Conservation (phyloP, 805 yeast species). For the Monosporozyma siamensis region DNA sequence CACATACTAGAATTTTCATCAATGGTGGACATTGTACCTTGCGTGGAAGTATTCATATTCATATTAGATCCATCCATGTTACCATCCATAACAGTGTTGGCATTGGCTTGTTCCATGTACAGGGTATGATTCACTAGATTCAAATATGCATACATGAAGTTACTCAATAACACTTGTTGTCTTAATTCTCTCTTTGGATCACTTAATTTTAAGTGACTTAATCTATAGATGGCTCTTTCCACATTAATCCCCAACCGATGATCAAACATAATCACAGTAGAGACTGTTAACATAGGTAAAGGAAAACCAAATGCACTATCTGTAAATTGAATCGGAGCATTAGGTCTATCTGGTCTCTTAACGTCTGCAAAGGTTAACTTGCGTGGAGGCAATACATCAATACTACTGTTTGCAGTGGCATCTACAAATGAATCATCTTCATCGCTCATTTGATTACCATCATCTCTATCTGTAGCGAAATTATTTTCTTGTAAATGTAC, state of each 20-base stretch:
- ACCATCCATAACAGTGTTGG: conserved; percentile 20
- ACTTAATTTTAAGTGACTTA: conserved; percentile 87
- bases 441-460: not conserved
- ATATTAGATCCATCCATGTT: conserved; percentile 1
- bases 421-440: conserved; percentile 1
- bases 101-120: conserved; percentile 53
- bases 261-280: conserved; percentile 73
- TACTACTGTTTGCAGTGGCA: not conserved
- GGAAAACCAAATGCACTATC: conserved; percentile 88
- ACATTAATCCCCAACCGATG: conserved; percentile 89
- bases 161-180: conserved; percentile 87
- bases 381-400: conserved; percentile 23
- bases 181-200: conserved; percentile 85
- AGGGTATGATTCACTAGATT: conserved; percentile 88
- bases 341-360: conserved; percentile 35
- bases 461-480: not conserved
- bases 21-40: not conserved
- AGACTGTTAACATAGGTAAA: conserved; percentile 66
- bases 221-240: conserved; percentile 87
- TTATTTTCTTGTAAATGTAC: not conserved
- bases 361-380: conserved; percentile 31
- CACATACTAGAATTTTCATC: not conserved
- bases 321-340: conserved; percentile 50
- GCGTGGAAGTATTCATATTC: not conserved
- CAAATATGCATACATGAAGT: conserved; percentile 95